Evolutionary conservation across 78 protist genomes (phyloP).

Genomic region (Dictyostelium capitatum): DNA sequence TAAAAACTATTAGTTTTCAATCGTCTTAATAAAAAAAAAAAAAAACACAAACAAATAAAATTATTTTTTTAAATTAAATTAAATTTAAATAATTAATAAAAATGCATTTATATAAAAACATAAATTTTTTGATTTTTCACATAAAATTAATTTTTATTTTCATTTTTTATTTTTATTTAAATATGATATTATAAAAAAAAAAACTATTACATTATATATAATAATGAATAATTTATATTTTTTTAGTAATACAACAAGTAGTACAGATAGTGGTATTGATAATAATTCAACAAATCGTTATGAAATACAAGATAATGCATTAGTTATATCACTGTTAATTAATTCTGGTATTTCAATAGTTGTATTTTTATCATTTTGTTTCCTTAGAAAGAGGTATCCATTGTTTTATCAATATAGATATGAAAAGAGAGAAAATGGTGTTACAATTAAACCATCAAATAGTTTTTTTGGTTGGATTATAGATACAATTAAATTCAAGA

Average conservation of each 20-base stretch:
- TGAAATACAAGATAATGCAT: slow-evolving; percentile 53
- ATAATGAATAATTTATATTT: too few relatives aligned
- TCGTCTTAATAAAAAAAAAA: too few relatives aligned
- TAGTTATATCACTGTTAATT: slow-evolving; percentile 31
- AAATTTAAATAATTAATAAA: too few relatives aligned
- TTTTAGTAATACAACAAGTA: not conserved
- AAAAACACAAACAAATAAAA: too few relatives aligned
- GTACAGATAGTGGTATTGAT: not conserved
- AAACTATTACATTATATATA: too few relatives aligned
- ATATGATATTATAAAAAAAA: too few relatives aligned
- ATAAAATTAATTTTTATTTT: too few relatives aligned
- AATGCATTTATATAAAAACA: too few relatives aligned
- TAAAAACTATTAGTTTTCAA: too few relatives aligned
- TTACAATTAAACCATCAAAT: not conserved
- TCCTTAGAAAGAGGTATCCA: slow-evolving; percentile 15
- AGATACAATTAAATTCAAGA: not conserved
- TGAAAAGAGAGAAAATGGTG: slow-evolving; percentile 2
- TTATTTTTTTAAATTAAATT: too few relatives aligned
- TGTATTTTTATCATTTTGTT: slow-evolving; percentile 42
- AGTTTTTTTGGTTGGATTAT: slow-evolving; percentile 47
- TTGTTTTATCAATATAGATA: slow-evolving; percentile 32
- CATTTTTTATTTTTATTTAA: too few relatives aligned
- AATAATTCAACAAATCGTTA: slow-evolving; percentile 20
- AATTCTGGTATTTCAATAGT: slow-evolving; percentile 22
- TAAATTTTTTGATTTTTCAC: too few relatives aligned